Evolutionary conservation across 805 yeast species (phyloP).

Genomic region (Zygosaccharomyces pseudorouxii): DNA sequence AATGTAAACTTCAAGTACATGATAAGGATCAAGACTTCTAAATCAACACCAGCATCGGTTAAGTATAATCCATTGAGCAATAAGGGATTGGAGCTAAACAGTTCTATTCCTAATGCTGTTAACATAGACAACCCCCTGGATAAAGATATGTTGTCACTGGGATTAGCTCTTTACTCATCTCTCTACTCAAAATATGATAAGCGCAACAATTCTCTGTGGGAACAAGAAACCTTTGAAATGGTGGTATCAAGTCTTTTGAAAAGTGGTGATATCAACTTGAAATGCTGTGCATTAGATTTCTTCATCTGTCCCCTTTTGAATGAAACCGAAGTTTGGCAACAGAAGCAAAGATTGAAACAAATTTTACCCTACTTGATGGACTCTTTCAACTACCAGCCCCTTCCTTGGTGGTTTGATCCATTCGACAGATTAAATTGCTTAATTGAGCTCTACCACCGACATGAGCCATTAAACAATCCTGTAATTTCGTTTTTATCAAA

Average conservation of each 20-base stretch:
- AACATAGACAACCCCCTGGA: constrained; percentile 21
- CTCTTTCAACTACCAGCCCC: constrained; percentile 20
- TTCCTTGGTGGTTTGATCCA: constrained; percentile 35
- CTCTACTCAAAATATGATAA: not conserved
- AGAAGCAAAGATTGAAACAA: constrained; percentile 16
- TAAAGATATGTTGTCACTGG: constrained; percentile 14
- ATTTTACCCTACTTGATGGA: constrained; percentile 27
- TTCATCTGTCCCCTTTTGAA: constrained; percentile 18
- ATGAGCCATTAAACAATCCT: constrained; percentile 27
- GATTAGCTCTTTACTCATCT: constrained; percentile 17
- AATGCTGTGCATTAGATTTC: constrained; percentile 23
- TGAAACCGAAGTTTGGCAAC: constrained; percentile 11
- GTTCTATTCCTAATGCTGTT: constrained; percentile 24
- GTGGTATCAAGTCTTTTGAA: constrained; percentile 26
- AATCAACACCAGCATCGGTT: constrained; percentile 6
- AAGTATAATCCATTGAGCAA: constrained; percentile 18
- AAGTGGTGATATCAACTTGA: constrained; percentile 19
- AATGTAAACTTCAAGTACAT: constrained; percentile 23
- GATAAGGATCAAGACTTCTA: constrained; percentile 10
- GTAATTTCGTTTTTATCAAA: constrained; percentile 23
- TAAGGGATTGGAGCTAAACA: constrained; percentile 13
- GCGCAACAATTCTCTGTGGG: constrained; percentile 12
- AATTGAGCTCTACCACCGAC: constrained; percentile 23
- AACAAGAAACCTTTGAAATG: constrained; percentile 15
- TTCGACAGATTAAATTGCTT: constrained; percentile 22